These are phyloP conservation scores for Paecilomyces fulvus DNA, from an alignment of 2,329 filamentous ascomycete species.

Conservation along the genomic window DNA sequence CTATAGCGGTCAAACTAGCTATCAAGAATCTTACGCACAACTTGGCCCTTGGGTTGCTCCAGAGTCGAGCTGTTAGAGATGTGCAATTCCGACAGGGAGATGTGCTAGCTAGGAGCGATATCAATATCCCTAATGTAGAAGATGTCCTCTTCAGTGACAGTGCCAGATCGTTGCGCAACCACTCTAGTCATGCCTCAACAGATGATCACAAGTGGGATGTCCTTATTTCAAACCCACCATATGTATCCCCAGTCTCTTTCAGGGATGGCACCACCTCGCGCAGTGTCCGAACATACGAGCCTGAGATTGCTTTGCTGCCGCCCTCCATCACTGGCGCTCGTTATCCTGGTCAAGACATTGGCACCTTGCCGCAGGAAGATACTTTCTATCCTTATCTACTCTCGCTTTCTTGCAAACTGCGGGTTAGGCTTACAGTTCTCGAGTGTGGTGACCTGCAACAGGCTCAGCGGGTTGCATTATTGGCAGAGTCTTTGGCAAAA, in stretches of 20 bases:
- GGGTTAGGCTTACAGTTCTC: constrained; percentile 21
- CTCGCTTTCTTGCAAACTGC: constrained; percentile 14
- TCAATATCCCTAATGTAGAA: constrained; percentile 6
- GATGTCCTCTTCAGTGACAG: constrained; percentile 5
- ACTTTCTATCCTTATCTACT: constrained; percentile 29
- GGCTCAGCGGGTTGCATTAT: constrained; percentile 19
- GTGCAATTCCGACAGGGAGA: constrained; percentile 43
- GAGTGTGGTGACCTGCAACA: constrained; percentile 30
- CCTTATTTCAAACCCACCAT: constrained; percentile 83
- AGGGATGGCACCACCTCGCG: constrained; percentile 50
- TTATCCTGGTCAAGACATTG: background rate
- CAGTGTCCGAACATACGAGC: constrained; percentile 76
- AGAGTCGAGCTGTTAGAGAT: constrained; percentile 18
- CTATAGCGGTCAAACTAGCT: constrained; percentile 56
- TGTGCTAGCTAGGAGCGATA: constrained; percentile 20
- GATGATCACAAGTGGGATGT: constrained; percentile 46
- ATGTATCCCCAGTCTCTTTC: constrained; percentile 64
- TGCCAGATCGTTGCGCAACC: background rate
- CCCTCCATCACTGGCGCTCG: constrained; percentile 18
- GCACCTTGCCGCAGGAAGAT: constrained; percentile 16
- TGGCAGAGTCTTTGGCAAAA: background rate
- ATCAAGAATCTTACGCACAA: constrained; percentile 54
- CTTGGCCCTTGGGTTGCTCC: constrained; percentile 18
- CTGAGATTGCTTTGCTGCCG: constrained; percentile 67
- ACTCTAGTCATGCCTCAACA: background rate